Percentiles rank a stretch among this genome's conserved stretches.
phyloP scores from a whole-genome alignment of 2,329 filamentous ascomycete genomes.

The Fusarium pininemorale region DNA sequence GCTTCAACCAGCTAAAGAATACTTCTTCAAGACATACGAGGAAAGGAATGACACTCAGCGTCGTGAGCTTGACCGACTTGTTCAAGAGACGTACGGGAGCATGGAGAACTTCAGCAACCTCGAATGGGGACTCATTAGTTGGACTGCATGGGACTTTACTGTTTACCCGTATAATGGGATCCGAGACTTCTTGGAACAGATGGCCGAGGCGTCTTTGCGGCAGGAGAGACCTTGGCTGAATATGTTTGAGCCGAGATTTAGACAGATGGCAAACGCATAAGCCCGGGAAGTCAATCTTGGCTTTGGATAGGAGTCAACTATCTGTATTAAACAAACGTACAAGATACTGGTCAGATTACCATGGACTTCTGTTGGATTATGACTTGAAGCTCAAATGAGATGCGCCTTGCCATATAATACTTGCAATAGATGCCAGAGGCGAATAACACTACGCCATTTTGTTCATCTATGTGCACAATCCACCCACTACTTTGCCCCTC shows the following conservation, averaged over 20 bases:
- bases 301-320: background rate
- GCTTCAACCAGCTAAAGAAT: background rate
- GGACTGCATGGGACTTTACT: slow-evolving; percentile 1
- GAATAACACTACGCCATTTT: too few relatives aligned
- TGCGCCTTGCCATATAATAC: too few relatives aligned
- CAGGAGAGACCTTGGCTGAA: background rate
- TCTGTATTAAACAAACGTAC: too few relatives aligned
- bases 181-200: background rate
- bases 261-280: background rate
- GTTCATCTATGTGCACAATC: too few relatives aligned
- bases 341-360: too few relatives aligned
- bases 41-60: background rate
- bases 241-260: slow-evolving; percentile 5
- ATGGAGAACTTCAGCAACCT: background rate
- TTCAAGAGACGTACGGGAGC: slow-evolving; percentile 1
- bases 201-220: background rate
- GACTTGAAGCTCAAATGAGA: background rate
- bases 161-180: background rate
- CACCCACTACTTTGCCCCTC: too few relatives aligned
- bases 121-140: background rate
- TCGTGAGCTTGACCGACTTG: background rate
- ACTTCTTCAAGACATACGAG: background rate
- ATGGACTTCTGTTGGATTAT: background rate
- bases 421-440: too few relatives aligned
- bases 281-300: background rate